Evolutionary conservation across 2,329 filamentous ascomycete species (phyloP), one percentile per base, ranked within the genome.

Genomic region (Xylaria polymorpha): DNA sequence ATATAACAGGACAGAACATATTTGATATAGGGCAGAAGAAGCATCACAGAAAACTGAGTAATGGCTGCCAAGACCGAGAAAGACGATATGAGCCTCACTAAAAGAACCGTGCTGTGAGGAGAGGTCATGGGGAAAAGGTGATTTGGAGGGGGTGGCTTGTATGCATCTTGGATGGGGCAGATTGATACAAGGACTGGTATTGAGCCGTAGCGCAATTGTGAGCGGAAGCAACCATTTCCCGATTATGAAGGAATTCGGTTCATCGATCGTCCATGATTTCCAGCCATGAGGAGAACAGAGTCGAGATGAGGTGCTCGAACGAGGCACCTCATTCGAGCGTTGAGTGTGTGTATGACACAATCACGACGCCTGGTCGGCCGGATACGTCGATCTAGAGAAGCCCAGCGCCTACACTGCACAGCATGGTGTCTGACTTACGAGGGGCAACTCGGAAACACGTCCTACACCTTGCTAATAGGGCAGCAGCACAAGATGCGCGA

Each of bases 121-220:
- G 63, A 66, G 61, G 53, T 56, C 48, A 56, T 67, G 62, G 56
- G 59, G 57, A 50, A 44, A 64, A 37, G 59, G 55, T 57, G 59
- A 72, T 72, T 75, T 73, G 73, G 77, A 77, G 78, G 77, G 78
- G 77, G 77, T 79, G 79, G 75, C 76, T 81, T 81, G 81, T 67
- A 69, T 46, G 50, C 55, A 55, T 56, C 60, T 64, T 59, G 50
- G 46, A 63, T 63, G 61, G 66, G 59, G 66, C 66, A 66, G 35
- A 50, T 69, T 46, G 46, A 69, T 64, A 71, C 67, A 56, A 61
- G 64, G 63, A 62, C 60, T 22, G 29, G 20, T 39, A 62, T 60
- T 59, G 65, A 59, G 59, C 51, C 44, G 44, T 63, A 63, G 60
- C 65, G 51, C 65, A 10, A 48, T 55, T 44, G 46, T 57, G 67